Conservation (phyloP, 2,329 filamentous ascomycete species). For the Kalaharituber pfeilii region DNA sequence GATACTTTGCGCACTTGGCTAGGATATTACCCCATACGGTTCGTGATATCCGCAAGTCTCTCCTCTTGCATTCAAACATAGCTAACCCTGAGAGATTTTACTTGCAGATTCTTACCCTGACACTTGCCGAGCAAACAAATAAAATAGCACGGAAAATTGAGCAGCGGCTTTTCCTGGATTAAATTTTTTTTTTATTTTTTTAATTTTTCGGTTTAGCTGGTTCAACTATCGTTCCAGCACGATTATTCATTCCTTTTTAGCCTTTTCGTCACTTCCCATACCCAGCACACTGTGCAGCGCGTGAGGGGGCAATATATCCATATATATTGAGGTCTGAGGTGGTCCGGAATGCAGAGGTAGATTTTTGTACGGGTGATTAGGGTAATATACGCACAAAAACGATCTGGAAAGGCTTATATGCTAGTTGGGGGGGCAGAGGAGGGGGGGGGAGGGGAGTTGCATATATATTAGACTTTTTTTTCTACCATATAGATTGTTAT, state of each 20-base stretch:
- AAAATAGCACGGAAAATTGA: constrained; percentile 75
- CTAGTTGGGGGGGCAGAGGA: no score
- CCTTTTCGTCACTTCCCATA: neutral
- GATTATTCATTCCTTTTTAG: neutral
- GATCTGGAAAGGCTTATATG: no score
- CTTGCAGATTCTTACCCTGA: constrained; percentile 62
- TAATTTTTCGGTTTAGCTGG: neutral
- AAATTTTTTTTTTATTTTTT: neutral
- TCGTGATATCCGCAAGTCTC: neutral
- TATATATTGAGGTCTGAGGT: no score
- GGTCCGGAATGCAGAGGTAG: no score
- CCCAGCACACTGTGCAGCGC: no score
- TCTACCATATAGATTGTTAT: neutral
- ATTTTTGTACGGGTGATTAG: no score
- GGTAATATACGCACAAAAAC: no score
- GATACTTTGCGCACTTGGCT: constrained; percentile 85
- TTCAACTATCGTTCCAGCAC: neutral
- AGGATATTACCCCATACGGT: constrained; percentile 80
- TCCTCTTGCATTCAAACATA: neutral
- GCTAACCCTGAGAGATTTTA: neutral
- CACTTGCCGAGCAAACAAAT: constrained; percentile 89
- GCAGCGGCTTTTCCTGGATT: constrained; percentile 31
- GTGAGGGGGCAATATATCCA: no score
- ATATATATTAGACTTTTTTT: no score
- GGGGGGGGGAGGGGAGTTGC: no score